Percentiles rank a stretch among this genome's conserved stretches.
Conservation (phyloP, 306 rosid genomes). For the Aeschynomene evenia region DNA sequence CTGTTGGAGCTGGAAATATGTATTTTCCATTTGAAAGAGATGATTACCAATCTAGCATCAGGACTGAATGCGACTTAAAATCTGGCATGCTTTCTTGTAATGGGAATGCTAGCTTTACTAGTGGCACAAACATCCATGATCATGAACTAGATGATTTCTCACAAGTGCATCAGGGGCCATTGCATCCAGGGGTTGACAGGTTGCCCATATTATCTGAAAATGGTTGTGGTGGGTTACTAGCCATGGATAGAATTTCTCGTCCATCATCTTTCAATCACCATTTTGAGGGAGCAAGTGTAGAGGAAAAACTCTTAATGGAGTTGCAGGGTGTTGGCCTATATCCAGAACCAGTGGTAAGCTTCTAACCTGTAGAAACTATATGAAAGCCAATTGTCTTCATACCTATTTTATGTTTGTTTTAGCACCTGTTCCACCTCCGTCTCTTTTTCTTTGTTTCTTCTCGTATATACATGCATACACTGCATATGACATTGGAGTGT, state of each 20-base stretch:
- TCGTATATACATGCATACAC: slow-evolving; percentile 8
- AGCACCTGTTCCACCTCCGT: neutral
- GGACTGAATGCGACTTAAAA: slow-evolving; percentile 31
- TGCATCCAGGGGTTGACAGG: slow-evolving; percentile 36
- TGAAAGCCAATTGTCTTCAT: neutral
- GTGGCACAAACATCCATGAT: slow-evolving; percentile 34
- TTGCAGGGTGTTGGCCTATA: slow-evolving; percentile 68
- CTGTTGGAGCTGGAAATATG: slow-evolving; percentile 39
- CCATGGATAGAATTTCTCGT: slow-evolving; percentile 32
- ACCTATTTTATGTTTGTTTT: slow-evolving; percentile 19
- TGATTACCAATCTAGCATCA: slow-evolving; percentile 35
- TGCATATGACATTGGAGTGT: neutral
- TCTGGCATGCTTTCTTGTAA: slow-evolving; percentile 51
- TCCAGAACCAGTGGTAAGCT: slow-evolving; percentile 75
- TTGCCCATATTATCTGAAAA: slow-evolving; percentile 43
- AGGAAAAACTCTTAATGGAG: slow-evolving; percentile 74
- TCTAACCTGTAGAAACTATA: slow-evolving; percentile 27
- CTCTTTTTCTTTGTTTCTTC: neutral
- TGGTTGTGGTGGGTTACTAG: slow-evolving; percentile 42
- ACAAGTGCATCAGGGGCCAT: slow-evolving; percentile 35
- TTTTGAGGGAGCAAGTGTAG: slow-evolving; percentile 56
- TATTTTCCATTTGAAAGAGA: slow-evolving; percentile 41
- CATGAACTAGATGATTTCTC: slow-evolving; percentile 30
- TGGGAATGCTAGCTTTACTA: slow-evolving; percentile 41
- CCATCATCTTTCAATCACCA: slow-evolving; percentile 36